phyloP scores from a whole-genome alignment of 495 filamentous ascomycete species.

The Oidiodendron maius region DNA sequence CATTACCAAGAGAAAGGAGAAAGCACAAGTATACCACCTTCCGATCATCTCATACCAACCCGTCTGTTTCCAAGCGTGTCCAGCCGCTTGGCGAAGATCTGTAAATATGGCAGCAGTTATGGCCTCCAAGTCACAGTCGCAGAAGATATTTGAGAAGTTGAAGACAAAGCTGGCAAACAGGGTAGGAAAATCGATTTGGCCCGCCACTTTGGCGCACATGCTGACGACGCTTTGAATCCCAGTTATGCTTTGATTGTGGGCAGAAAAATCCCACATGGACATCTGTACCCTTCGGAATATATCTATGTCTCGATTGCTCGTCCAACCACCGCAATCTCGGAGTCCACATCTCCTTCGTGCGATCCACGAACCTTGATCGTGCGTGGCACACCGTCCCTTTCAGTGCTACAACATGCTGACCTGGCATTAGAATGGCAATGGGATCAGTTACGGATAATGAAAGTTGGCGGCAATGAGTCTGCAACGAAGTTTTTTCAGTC shows the following conservation, averaged over 20 bases:
- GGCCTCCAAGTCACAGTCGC: conserved; percentile 89
- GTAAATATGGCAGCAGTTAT: conserved; percentile 65
- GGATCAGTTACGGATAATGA: conserved; percentile 97
- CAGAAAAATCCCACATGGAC: conserved; percentile 98
- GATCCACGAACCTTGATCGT: conserved; percentile 97
- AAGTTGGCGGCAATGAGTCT: conserved; percentile 96
- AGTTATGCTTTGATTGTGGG: conserved; percentile 97
- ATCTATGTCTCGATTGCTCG: conserved; percentile 96
- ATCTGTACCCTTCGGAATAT: conserved; percentile 94
- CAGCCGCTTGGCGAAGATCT: conserved; percentile 31
- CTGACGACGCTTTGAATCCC: conserved; percentile 23
- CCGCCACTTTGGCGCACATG: background rate
- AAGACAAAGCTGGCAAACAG: conserved; percentile 92
- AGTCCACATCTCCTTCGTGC: conserved; percentile 95
- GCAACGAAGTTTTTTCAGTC: conserved; percentile 97
- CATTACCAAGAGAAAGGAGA: conserved; percentile 4
- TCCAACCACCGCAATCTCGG: conserved; percentile 87
- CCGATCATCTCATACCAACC: background rate
- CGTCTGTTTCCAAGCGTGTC: background rate
- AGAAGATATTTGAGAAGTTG: conserved; percentile 97
- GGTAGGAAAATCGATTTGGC: conserved; percentile 41
- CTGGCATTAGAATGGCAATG: conserved; percentile 85
- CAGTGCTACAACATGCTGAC: conserved; percentile 6
- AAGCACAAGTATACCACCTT: background rate
- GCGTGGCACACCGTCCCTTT: conserved; percentile 34